Conservation (phyloP, 2,329 filamentous ascomycete species). For the Fusarium pseudonygamai region DNA sequence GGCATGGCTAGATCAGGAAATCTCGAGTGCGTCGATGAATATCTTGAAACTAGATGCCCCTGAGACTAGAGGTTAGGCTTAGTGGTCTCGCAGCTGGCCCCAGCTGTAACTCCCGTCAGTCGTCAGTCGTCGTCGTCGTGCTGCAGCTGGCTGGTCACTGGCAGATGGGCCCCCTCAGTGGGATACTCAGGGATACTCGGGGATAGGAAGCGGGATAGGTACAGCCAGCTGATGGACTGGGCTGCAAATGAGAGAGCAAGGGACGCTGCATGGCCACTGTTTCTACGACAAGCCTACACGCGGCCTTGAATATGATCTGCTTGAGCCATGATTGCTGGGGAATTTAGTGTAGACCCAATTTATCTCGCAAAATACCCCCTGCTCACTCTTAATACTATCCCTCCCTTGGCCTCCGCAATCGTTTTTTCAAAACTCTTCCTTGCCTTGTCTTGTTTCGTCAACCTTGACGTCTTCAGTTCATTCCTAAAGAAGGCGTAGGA, state of each 20-base stretch:
- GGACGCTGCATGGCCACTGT: constrained; percentile 6
- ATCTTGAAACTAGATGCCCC: constrained; percentile 35
- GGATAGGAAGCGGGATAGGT: not conserved
- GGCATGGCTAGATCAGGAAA: constrained; percentile 4
- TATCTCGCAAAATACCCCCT: constrained; percentile 11
- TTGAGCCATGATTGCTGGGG: constrained; percentile 34
- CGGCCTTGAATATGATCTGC: constrained; percentile 25
- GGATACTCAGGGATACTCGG: not conserved
- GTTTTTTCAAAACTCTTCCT: constrained; percentile 24
- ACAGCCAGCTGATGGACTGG: not conserved
- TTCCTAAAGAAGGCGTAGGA: constrained; percentile 33
- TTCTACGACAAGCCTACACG: constrained; percentile 23
- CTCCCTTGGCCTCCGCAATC: constrained; percentile 13
- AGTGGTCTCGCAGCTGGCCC: constrained; percentile 12
- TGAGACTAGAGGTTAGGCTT: constrained; percentile 12
- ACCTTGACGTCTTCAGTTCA: constrained; percentile 23
- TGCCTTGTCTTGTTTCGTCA: constrained; percentile 21
- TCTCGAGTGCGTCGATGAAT: constrained; percentile 22
- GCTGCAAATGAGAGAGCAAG: constrained; percentile 20
- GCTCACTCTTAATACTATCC: constrained; percentile 16
- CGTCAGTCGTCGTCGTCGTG: not conserved
- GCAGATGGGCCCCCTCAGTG: constrained; percentile 2
- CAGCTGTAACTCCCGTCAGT: constrained; percentile 6
- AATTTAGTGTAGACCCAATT: constrained; percentile 25
- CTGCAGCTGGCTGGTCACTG: not conserved